Percentiles rank a stretch among this genome's conserved stretches.
These are phyloP conservation scores for Talaromyces sp. DNA, from an alignment of 2,329 filamentous ascomycete genomes.

Conservation along the genomic window DNA sequence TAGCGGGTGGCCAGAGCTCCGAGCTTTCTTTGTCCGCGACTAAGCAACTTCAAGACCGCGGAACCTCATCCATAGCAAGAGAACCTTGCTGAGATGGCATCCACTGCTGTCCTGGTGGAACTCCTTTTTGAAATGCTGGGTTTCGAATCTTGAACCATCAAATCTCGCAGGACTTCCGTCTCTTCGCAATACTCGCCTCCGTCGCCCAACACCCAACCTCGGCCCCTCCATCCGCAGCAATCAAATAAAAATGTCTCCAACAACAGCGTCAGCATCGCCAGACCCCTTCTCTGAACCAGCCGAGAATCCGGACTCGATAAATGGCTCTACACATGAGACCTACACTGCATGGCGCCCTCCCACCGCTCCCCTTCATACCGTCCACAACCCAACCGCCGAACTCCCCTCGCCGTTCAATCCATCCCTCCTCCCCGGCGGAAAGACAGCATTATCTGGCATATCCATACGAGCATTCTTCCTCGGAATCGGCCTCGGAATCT, in stretches of 20 bases:
- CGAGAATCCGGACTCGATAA: background rate
- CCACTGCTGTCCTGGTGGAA: background rate
- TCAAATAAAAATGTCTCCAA: background rate
- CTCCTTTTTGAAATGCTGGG: background rate
- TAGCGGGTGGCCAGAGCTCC: background rate
- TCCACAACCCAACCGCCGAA: background rate
- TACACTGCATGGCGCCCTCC: conserved; percentile 6
- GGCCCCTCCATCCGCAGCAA: background rate
- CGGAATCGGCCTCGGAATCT: conserved; percentile 35
- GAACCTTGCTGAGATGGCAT: background rate
- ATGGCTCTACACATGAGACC: background rate
- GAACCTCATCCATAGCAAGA: background rate
- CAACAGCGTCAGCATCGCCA: background rate
- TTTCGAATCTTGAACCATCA: background rate
- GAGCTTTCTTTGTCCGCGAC: background rate
- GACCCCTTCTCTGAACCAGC: background rate
- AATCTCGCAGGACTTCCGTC: background rate
- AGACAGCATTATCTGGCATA: conserved; percentile 39
- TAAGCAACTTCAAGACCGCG: background rate
- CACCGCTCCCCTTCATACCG: background rate
- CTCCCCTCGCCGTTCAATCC: conserved; percentile 18
- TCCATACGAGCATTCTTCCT: conserved; percentile 41
- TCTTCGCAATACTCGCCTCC: background rate
- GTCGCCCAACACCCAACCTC: background rate
- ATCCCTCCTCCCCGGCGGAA: conserved; percentile 31